phyloP scores from a whole-genome alignment of 2,329 filamentous ascomycete species.

The Podosphaera fusca region DNA sequence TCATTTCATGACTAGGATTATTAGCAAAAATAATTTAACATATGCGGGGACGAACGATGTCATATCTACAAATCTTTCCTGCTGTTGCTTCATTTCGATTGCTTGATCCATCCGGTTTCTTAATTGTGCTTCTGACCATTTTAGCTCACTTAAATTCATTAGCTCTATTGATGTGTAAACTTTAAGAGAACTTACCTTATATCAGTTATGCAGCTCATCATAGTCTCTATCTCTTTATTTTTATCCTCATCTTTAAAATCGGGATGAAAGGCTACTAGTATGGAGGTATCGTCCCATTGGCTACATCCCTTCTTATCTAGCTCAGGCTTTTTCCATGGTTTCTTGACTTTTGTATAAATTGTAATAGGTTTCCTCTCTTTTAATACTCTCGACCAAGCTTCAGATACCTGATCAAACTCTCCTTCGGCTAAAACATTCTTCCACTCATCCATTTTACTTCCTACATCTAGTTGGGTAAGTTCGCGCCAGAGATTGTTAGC shows the following conservation, averaged over 20 bases:
- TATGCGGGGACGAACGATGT: conserved; percentile 21
- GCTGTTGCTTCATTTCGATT: conserved; percentile 52
- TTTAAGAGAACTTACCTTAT: conserved; percentile 22
- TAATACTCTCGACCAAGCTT: conserved; percentile 39
- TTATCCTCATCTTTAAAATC: conserved; percentile 29
- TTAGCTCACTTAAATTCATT: conserved; percentile 37
- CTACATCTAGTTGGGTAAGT: conserved; percentile 41
- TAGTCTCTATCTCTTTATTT: conserved; percentile 42
- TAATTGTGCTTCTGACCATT: conserved; percentile 63
- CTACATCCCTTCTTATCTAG: conserved; percentile 28
- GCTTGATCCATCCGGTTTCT: conserved; percentile 58
- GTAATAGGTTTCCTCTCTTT: conserved; percentile 39
- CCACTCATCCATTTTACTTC: conserved; percentile 39
- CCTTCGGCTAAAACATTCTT: conserved; percentile 48
- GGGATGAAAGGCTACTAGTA: conserved; percentile 52
- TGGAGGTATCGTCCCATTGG: conserved; percentile 46
- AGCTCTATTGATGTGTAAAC: background rate
- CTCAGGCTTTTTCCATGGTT: conserved; percentile 22
- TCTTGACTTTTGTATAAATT: conserved; percentile 54
- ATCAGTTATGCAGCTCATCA: conserved; percentile 64
- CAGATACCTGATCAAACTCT: conserved; percentile 33
- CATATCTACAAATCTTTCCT: conserved; percentile 52
- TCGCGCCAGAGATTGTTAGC: conserved; percentile 56
- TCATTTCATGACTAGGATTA: conserved; percentile 37
- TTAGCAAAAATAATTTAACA: conserved; percentile 2